Base-by-base conservation (phyloP, 441 rosid species). In the Syzygium malaccense region DNA sequence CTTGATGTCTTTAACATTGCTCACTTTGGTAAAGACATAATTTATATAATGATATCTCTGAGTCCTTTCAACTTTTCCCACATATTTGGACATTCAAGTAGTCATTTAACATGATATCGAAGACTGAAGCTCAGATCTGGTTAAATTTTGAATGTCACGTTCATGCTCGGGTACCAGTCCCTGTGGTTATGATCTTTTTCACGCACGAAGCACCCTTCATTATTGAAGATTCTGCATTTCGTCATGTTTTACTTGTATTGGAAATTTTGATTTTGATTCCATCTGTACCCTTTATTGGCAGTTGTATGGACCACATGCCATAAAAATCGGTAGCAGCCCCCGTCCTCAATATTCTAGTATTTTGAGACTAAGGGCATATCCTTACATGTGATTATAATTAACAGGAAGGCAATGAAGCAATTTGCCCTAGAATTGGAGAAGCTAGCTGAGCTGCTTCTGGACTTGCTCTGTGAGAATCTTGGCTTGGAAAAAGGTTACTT, bases 391-490 rank as follows among this genome's bases (percentile, higher is more conserved):
- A 75, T 75, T 26, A 0, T 41, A 41, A 45, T 68, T n/a, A 58
- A 51, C 78, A 88, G 89, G 87, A 68, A 62, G 54, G 54, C 58
- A 2, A 85, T 88, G 89, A 88, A 85, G 89, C 64, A 88, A 48
- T 88, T 88, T 37, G 89, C 87, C 9, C 33, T 26, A 25, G 86
- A 88, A 28, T 33, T 88, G 51, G 89, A 88, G 89, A 88, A 86
- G 57, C 88, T 89, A 5, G 90, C 90, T 4, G 90, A 89, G 80
- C 53, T 41, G 51, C 54, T 89, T n/a, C 88, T 86, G 45, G 90
- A 89, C 75, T 49, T 86, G 78, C 58, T 89, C 53, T 89, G 90
- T 28, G 90, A 89, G 90, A 89, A 89, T 62, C 88, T 89, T 51
- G 90, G 88, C 71, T 54, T 89, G 45, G 90, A 89, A 75, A 86